A percentile compares a stretch with the other conserved stretches of the same genome.
phyloP scores from a whole-genome alignment of 345 rosid genomes.

The Aquilaria malaccensis region DNA sequence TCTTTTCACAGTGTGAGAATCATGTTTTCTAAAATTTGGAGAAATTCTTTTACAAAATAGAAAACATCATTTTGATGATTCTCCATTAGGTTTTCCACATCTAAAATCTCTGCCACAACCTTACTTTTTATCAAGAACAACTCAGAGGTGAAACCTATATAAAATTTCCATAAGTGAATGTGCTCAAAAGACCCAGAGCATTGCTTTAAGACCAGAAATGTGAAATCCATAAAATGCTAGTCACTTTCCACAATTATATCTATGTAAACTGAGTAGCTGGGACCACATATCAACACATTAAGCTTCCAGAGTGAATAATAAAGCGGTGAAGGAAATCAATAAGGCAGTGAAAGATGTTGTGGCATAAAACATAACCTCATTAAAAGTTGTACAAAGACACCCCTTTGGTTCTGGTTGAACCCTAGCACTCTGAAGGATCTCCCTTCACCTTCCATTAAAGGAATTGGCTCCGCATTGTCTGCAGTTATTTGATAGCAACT shows the following conservation, averaged over 20 bases:
- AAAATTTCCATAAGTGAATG: no score
- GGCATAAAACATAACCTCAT: constrained; percentile 54
- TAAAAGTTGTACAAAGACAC: constrained; percentile 81
- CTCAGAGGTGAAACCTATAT: no score
- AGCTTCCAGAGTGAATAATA: neutral
- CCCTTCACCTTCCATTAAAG: constrained; percentile 99
- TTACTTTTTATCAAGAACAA: no score
- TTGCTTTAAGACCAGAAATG: constrained; percentile 5
- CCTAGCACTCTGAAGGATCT: constrained; percentile 90
- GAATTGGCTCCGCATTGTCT: constrained; percentile 68
- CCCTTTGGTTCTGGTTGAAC: constrained; percentile 92
- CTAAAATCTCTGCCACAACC: no score
- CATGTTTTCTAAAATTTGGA: no score
- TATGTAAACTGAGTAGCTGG: neutral
- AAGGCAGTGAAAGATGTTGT: constrained; percentile 4
- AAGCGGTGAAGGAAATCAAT: neutral
- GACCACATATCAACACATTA: neutral
- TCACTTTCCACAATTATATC: constrained; percentile 10
- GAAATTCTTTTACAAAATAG: no score
- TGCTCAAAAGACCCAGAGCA: constrained; percentile 1
- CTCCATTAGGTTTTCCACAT: no score
- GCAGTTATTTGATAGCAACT: constrained; percentile 26
- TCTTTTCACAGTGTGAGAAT: no score
- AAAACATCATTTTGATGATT: no score
- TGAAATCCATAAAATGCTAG: neutral